Base-by-base conservation (phyloP, 2,329 filamentous ascomycete genomes). In the Aspergillus sp. region DNA sequence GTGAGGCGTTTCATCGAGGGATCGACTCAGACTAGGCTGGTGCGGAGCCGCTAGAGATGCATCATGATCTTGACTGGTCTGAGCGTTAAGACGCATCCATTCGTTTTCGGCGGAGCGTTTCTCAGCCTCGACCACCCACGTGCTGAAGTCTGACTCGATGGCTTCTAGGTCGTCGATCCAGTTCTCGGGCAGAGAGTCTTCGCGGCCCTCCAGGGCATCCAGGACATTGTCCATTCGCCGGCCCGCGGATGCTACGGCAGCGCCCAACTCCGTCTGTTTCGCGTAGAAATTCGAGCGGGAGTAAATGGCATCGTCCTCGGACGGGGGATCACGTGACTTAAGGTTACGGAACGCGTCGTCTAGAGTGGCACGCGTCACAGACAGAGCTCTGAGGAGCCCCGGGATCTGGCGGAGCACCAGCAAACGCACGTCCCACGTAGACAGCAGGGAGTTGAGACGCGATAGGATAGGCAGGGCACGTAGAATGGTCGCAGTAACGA, bases 401-500 rank as follows among this genome's bases (percentile, higher is more conserved):
- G 91, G 86, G 0, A 91, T 79, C 56, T 83, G 83, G 43, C 81
- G 80, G 35, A 96, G 71, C 4, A 96, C 83, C 1, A 79, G 70
- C 9, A 97, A 70, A 19, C 93, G 83, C 36, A 86, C 76, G 28
- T 77, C 82, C 93, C 93, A 98, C 2, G 77, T 77, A 47, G 82
- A 79, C 43, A 97, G 73, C n/a, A 94, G 68, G 6, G 78, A 77
- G 46, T 81, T 82, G 26, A 98, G 69, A 46, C 78, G 82, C 7
- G 88, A 85, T 38, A 96, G 71, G 49, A 86, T 83, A 1, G 93
- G 93, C 19, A 98, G 75, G 3, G 88, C 82, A 61, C 93, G 87
- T n/a, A 98, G 71, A 12, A 95, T 86, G 32, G 91, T 94, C 29
- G 90, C 87, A 1, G 93, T 96, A 47, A 97, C 79, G 41, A 97